Base-by-base conservation (phyloP, 2,329 filamentous ascomycete species). In the Coniochaeta hoffmannii region DNA sequence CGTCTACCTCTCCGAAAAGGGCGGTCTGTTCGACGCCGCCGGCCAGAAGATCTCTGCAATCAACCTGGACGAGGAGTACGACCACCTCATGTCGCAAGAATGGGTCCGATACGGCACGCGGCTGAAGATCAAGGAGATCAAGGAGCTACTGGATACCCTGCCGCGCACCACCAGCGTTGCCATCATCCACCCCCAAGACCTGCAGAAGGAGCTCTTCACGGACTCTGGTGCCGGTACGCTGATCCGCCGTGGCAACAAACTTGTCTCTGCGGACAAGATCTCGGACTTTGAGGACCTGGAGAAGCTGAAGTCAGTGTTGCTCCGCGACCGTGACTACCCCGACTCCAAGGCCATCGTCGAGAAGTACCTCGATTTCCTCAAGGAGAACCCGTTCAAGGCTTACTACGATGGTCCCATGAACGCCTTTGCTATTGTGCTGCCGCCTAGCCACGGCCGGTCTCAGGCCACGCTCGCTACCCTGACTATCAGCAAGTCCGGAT, bases 1-100 rank as follows among this genome's bases (percentile, higher is more conserved):
- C 59, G 92, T 99, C 58, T 99, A 97, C 70, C 80, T 97, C n/a
- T 95, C 91, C 5, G 94, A 99, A 76, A 97, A 97, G 80, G 94
- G 94, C 52, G 94, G 93, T 8, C 76, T 99, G 32, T 96, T 96
- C 74, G 90, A 97, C 68, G 92, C 91, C 57, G 89, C 96, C 60
- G 88, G 88, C 57, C 87, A 93, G 77, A 96, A 96, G 77, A 97
- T 97, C 67, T 96, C 93, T 6, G 89, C 88, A 57, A 97, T 97
- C 74, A 97, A 97, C 75, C 79, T 99, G 56, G 94, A 99, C 68
- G 92, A 96, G 73, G 94, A 99, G 74, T 97, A 89, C 66, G 90
- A 96, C 57, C 81, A 89, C 67, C 81, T 97, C 66, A 96, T 97
- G 90, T 81, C 85, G 56, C 90, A 97, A 74, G 85, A 89, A 64